Evolutionary conservation across 495 filamentous ascomycete species (phyloP), one percentile per base, ranked within the genome.

Genomic region (Filosporella fistucella): DNA sequence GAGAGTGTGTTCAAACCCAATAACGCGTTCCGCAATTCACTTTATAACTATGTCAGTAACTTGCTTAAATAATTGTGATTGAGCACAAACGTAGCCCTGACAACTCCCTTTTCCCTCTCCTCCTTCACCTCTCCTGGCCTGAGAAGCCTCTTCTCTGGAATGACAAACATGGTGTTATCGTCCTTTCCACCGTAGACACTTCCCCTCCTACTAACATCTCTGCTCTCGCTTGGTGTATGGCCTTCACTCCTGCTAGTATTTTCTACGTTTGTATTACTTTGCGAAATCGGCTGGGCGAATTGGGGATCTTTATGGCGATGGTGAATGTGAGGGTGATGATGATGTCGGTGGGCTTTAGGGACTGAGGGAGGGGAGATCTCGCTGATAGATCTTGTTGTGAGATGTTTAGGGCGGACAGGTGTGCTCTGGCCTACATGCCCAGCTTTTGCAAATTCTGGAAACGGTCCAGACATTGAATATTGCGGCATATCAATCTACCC

Each of bases 351-450:
- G 52, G 71, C 63, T 42, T 57, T 52, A n/a, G 32, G 34, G 1
- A 32, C 4, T 30, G 42, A 36, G n/a, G 73, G 63, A 25, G 68
- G 65, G 25, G 74, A 71, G 39, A 73, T 55, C 49, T 79, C 72
- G 40, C 67, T 66, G 39, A 75, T 71, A 26, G 73, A 76, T 10
- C 70, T 68, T 41, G 63, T 66, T 35, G 74, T 63, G 47, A 71
- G 67, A 49, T 78, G 74, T 35, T 67, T 64, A 32, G 69, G 66
- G 36, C 65, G 68, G 22, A 64, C 60, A 39, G 68, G 62, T 20
- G 68, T 65, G 38, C 62, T 55, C 16, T 59, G 36, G 12, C 51
- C 16, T 59, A 35, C 11, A 51, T 52, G 32, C 56, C 26, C 34
- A 29, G 25, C 24, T 43, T 47, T 20, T 29, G 38, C 42, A 39